phyloP scores from a whole-genome alignment of 179 eudicot species.

The Spergularia azorica region DNA sequence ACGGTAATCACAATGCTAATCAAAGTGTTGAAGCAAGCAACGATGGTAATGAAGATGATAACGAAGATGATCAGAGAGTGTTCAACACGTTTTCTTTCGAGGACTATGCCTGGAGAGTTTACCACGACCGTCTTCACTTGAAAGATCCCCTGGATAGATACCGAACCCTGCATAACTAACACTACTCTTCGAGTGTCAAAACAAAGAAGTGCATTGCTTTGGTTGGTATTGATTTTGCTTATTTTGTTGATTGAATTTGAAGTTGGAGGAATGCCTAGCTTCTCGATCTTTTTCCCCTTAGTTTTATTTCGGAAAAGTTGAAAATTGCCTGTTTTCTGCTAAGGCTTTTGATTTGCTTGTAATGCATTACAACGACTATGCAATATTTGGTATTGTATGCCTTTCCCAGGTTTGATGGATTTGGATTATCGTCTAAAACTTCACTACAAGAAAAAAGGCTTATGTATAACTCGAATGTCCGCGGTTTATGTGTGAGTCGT shows the following conservation, averaged over 20 bases:
- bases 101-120: constrained; percentile 91
- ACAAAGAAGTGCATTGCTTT: too few relatives aligned
- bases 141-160: constrained; percentile 80
- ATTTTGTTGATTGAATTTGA: not conserved
- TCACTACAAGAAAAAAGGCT: too few relatives aligned
- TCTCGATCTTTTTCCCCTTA: not conserved
- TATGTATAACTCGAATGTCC: too few relatives aligned
- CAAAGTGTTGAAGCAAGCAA: constrained; percentile 8
- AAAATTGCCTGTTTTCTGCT: not conserved
- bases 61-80: constrained; percentile 9
- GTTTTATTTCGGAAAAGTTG: not conserved
- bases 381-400: not conserved
- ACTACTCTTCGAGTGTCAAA: too few relatives aligned
- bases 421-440: too few relatives aligned
- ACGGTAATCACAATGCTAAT: not conserved
- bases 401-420: not conserved
- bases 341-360: not conserved
- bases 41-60: not conserved
- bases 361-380: not conserved
- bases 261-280: not conserved
- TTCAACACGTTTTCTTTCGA: constrained; percentile 64
- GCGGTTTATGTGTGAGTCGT: too few relatives aligned
- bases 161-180: constrained; percentile 27
- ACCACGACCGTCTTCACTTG: constrained; percentile 54
- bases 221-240: not conserved